phyloP scores from a whole-genome alignment of 179 eudicot genomes.

The Pouteria campechiana region DNA sequence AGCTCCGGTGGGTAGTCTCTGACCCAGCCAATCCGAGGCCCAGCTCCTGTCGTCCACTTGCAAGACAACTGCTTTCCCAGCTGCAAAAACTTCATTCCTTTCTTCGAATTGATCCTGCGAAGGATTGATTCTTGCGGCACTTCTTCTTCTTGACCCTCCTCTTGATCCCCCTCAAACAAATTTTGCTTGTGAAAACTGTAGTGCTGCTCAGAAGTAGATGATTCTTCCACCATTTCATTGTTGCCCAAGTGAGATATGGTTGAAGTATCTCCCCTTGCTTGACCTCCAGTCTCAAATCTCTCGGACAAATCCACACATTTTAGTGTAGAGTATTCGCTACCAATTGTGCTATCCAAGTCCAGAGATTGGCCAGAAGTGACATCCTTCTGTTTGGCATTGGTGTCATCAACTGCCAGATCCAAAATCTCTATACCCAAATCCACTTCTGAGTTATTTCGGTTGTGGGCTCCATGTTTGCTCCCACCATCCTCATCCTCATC shows the following conservation, averaged over 20 bases:
- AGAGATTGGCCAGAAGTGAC: too few species aligned
- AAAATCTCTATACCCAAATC: too few species aligned
- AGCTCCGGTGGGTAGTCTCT: constrained; percentile 69
- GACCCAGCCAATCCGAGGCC: constrained; percentile 79
- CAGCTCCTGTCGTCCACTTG: constrained; percentile 82
- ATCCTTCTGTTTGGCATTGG: too few species aligned
- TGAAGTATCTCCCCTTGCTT: too few species aligned
- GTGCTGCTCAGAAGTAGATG: constrained; percentile 39
- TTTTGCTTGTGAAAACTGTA: constrained; percentile 39
- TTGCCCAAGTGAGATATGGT: constrained; percentile 6
- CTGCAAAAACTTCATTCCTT: constrained; percentile 51
- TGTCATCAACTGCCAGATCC: too few species aligned
- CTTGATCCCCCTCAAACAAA: constrained; percentile 30
- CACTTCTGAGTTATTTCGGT: too few species aligned
- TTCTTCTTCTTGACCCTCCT: constrained; percentile 33
- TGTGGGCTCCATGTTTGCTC: too few species aligned
- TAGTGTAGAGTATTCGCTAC: too few species aligned
- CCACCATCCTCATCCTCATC: too few species aligned
- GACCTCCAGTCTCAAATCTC: too few species aligned
- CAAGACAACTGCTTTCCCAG: constrained; percentile 52
- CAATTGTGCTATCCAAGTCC: too few species aligned
- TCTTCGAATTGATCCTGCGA: constrained; percentile 54
- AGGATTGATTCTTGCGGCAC: constrained; percentile 47
- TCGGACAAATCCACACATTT: too few species aligned
- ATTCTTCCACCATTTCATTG: constrained; percentile 61